Evolutionary conservation across 2,329 filamentous ascomycete genomes (phyloP), one percentile per base, ranked within the genome.

Genomic region (Bipolaris cookei): DNA sequence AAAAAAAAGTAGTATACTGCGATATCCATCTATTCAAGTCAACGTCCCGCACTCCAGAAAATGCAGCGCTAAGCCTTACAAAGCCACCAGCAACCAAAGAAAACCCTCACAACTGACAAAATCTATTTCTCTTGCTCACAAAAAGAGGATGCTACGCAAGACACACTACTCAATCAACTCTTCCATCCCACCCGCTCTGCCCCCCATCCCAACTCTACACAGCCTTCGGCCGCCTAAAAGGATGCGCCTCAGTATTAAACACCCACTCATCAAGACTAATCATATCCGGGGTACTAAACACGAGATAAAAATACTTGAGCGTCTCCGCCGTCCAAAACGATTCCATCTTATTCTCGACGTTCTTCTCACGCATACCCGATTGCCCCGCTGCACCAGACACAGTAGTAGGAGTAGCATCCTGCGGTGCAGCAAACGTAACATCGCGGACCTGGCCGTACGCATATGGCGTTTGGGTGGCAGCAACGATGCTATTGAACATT

Each of bases 221-320:
- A n/a, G 43, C 30, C 8, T 52, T 62, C 21, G 74, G 73, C 34
- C 74, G 62, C 45, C 71, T 70, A 47, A 82, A 81, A 1, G 80
- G 79, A 74, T 82, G 80, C 8, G 80, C 80, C 63, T 82, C 80
- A 4, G 80, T 82, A 49, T 82, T 82, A 53, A 82, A 80, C 4
- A 82, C 79, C 69, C 73, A 82, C 4, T 82, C 77, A 62, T 82
- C 80, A 57, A 82, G 61, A 58, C 70, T 77, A 20, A 82, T 72
- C 64, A 80, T 66, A 50, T 78, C 76, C 3, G 76, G 71, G 38
- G 76, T 73, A 48, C 77, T 79, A 61, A 82, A 82, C 3, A 81
- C 71, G 1, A 82, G 64, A 55, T 82, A 82, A 53, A 82, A 82
- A 58, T 82, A 82, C 70, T 82, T 82, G 41, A 82, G 58, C 59